Conservation (phyloP, 345 rosid species). For the Populus euphratica region DNA sequence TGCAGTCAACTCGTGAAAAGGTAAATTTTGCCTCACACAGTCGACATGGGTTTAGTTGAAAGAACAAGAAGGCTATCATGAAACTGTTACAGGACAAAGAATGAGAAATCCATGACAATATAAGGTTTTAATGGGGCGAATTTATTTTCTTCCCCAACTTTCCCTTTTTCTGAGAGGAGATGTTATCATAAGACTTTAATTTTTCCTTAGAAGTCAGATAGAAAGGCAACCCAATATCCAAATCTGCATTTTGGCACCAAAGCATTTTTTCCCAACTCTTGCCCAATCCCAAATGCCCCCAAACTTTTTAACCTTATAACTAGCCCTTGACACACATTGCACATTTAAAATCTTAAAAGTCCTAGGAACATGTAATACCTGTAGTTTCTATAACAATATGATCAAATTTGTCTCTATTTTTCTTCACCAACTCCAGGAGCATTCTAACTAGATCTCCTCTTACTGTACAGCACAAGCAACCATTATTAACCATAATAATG, state of each 20-base stretch:
- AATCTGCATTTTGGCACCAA: too few species aligned
- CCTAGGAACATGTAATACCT: conserved; percentile 29
- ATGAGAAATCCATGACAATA: not conserved
- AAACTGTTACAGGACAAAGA: not conserved
- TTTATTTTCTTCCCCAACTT: too few species aligned
- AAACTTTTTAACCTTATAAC: too few species aligned
- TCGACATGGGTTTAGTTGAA: not conserved
- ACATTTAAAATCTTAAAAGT: not conserved
- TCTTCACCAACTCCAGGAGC: conserved; percentile 62
- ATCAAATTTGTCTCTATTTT: conserved; percentile 57
- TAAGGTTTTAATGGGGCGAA: not conserved
- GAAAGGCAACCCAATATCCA: too few species aligned
- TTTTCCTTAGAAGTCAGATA: too few species aligned
- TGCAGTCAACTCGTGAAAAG: conserved; percentile 7
- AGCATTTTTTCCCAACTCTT: too few species aligned
- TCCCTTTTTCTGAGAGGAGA: too few species aligned
- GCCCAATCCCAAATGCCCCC: too few species aligned
- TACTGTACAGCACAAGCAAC: conserved; percentile 71
- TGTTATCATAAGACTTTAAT: too few species aligned
- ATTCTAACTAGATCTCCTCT: conserved; percentile 76
- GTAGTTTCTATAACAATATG: conserved; percentile 80
- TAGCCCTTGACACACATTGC: not conserved
- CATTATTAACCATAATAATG: conserved; percentile 68
- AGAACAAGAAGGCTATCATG: not conserved
- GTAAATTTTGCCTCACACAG: not conserved